Conservation (phyloP, 1,139 yeast genomes). For the Debaryomycetaceae sp. region DNA sequence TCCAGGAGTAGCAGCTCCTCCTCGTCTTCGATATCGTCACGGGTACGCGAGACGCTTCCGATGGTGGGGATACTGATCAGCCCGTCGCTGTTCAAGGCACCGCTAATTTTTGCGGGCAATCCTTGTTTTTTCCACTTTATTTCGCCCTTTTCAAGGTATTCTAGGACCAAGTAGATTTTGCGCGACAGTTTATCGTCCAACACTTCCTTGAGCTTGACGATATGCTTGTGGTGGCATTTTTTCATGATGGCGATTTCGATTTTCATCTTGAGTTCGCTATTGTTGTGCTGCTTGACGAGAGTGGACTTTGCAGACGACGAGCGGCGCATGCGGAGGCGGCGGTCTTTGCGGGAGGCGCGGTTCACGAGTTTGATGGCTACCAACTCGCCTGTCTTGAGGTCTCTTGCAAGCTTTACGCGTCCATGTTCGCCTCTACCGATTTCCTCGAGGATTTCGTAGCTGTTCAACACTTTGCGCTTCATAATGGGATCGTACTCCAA, state of each 20-base stretch:
- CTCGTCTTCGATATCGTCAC: slow-evolving; percentile 4
- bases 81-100: not conserved
- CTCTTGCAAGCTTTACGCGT: slow-evolving; percentile 83
- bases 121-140: slow-evolving; percentile 60
- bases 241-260: slow-evolving; percentile 95
- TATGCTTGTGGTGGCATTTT: slow-evolving; percentile 84
- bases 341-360: slow-evolving; percentile 46
- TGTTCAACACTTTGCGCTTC: slow-evolving; percentile 73
- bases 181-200: slow-evolving; percentile 76
- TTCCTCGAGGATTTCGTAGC: slow-evolving; percentile 81
- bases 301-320: slow-evolving; percentile 6
- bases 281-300: slow-evolving; percentile 9
- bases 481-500: slow-evolving; percentile 86
- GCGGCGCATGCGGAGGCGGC: slow-evolving; percentile 39
- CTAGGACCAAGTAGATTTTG: slow-evolving; percentile 84
- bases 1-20: slow-evolving; percentile 31
- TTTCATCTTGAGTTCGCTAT: slow-evolving; percentile 60
- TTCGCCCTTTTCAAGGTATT: slow-evolving; percentile 88
- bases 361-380: slow-evolving; percentile 94
- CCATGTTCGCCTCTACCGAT: slow-evolving; percentile 97
- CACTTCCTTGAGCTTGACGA: slow-evolving; percentile 79
- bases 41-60: slow-evolving; percentile 9
- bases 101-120: not conserved
- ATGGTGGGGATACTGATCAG: slow-evolving; percentile 28
- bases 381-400: slow-evolving; percentile 53